Evolutionary conservation across 345 rosid genomes (phyloP), one percentile per base, ranked within the genome.

Genomic region (Limnanthes douglasii): DNA sequence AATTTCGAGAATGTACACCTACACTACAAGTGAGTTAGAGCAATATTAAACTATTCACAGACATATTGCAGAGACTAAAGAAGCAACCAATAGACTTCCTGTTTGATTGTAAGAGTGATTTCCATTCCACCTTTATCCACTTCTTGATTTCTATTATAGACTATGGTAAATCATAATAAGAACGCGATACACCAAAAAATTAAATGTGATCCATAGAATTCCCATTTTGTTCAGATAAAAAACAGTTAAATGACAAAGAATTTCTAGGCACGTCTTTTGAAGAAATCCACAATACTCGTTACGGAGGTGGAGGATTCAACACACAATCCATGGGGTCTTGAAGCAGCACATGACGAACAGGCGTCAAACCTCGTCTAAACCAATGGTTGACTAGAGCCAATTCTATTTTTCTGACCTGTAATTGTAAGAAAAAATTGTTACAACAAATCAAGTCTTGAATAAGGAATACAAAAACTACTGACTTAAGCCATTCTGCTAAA

Each of bases 351-450:
- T 81, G 83, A 57, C 57, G 52, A 41, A 50, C 47, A 15, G 96
- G 93, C 64, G 62, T 70, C 64, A 71, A 31, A 28, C 93, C 93
- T 62, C 56, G 70, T 37, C 70, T 61, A 50, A 59, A 41, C 93
- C 93, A 85, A 51, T 27, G 40, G 21, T 68, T 67, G 44, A 75
- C 38, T 32, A 85, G 62, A 15, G 43, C 41, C 37, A 61, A 29
- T 62, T 85, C 99, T 45, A 92, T 62, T 52, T 73, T 92, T 57
- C 99, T 74, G 34, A 81, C 96, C 98, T 84, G 88, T 47, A 40
- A 52, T 39, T 3, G 49, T 6, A 16, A 26, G 21, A 35, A 34
- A 19, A 2, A 21, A 4, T 40, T 35, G 37, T 28, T 7, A 8
- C 20, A 22, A 21, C 42, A 37, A 48, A 41, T 12, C 21, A 37